Percentiles rank a stretch among this genome's conserved stretches.
These are phyloP conservation scores for Lepidium aucheri DNA, from an alignment of 345 rosid genomes.

Conservation along the genomic window DNA sequence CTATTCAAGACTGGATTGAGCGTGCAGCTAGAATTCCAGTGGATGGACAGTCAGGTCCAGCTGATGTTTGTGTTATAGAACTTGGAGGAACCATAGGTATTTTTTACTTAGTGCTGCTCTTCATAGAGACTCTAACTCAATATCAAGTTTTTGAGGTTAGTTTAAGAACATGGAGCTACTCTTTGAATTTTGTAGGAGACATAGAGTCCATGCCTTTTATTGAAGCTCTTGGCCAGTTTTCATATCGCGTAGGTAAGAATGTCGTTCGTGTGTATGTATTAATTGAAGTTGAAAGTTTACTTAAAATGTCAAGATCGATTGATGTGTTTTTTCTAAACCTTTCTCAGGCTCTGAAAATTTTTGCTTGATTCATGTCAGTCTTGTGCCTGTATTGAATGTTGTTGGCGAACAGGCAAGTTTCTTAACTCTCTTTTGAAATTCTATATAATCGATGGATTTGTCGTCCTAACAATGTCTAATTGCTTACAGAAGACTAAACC, in stretches of 20 bases:
- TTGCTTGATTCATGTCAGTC: constrained; percentile 97
- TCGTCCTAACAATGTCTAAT: not conserved
- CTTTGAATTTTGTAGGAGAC: constrained; percentile 57
- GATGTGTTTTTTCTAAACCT: not conserved
- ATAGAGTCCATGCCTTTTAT: constrained; percentile 97
- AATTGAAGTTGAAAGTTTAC: not conserved
- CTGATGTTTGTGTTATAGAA: constrained; percentile 98
- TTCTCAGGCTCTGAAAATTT: constrained; percentile 73
- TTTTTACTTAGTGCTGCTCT: not conserved
- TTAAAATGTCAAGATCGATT: not conserved
- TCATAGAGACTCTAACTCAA: not conserved
- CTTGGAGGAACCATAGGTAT: constrained; percentile 96
- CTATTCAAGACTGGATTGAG: constrained; percentile 97
- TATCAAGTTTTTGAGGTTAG: not conserved
- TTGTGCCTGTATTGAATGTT: constrained; percentile 89
- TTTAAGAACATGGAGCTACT: not conserved
- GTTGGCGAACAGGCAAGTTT: constrained; percentile 93
- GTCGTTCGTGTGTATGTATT: constrained; percentile 12
- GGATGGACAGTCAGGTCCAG: constrained; percentile 74
- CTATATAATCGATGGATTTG: not conserved
- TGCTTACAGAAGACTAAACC: constrained; percentile 89
- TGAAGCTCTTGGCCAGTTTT: constrained; percentile 94
- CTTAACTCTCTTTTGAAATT: not conserved
- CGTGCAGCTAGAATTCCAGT: constrained; percentile 79
- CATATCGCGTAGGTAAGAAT: constrained; percentile 75